Evolutionary conservation across 441 rosid genomes (phyloP), one percentile per base, ranked within the genome.

Genomic region (Erodium chrysanthum): DNA sequence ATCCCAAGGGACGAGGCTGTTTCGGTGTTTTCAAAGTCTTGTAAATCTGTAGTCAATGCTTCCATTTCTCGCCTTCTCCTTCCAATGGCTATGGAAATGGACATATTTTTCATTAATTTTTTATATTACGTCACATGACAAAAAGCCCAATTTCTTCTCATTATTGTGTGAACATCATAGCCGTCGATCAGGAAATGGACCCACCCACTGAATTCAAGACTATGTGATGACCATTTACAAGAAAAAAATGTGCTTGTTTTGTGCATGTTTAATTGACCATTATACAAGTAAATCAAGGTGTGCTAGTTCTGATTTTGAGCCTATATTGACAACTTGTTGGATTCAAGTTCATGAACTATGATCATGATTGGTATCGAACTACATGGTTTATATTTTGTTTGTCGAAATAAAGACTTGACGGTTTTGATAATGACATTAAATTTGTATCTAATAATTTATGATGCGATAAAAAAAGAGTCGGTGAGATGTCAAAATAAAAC

Each of bases 11-110:
- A 69, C 66, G 22, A 54, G 83, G 81, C 48, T 65, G 76, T 73
- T 81, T 73, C 80, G 77, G 83, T 75, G 84, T 75, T 75, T 79
- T 82, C 86, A 70, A 78, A 81, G 84, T 70, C 79, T 64, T 15
- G 66, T 65, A 74, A 75, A 74, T 81, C 83, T 74, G 59, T 71
- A 6, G 90, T 86, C 96, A 87, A 83, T 78, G 85, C 77, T 77
- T 78, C 86, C 91, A 73, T 79, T 62, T 80, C 66, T 76, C 74
- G 81, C 86, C 78, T 66, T 66, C 81, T 73, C 77, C 81, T 81
- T 72, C 81, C 84, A 75, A 71, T 81, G 70, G 74, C 86, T 66
- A 44, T 70, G 77, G 76, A 31, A 31, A 31, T 31, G 35, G 35
- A 31, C 35, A 31, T 31, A 31, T 31, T 31, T 31, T 31, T 1